Evolutionary conservation across 108 stramenopile species (phyloP), one percentile per base, ranked within the genome.

Genomic region (Nitzschia putrida): DNA sequence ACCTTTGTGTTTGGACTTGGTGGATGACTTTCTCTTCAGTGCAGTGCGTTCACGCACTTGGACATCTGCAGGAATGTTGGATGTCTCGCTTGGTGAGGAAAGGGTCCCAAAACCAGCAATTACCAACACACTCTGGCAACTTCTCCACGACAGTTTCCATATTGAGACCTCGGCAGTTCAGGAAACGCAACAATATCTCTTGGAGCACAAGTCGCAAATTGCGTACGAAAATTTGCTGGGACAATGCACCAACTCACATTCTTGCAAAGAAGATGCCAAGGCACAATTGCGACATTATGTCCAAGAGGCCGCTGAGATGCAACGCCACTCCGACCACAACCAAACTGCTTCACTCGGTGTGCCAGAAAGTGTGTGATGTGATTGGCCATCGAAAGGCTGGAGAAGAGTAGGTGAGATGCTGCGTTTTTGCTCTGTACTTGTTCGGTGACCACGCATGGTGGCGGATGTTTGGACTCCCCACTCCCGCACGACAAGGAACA

Each of bases 41-140:
- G 92, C 92, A 2, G 68, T 94, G 45, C 79, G 92, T 74, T 85
- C 89, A 12, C 73, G 92, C 18, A 86, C 89, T 8, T 77, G 73
- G 66, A 94, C 92, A 21, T 85, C 84, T 41, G 92, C 92, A 41
- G 92, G 92, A 10, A 94, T 94, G 92, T 53, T 69, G 47, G 64
- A 79, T 16, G 78, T 94, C n/a, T 68, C 56, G 40, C 68, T 61
- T 3, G 41, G 29, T 0, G 72, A 82, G 10, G 56, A 8, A 14
- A n/a, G 2, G 21, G 55, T 42, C 4, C 22, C 20, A 12, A 34
- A 16, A 8, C 43, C 13, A 40, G 26, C 16, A 66, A 26, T 57
- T 9, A 60, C 14, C 20, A 29, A 49, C 7, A 66, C 44, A 43
- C 57, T 79, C 10, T 70, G 77, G 77, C 2, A 45, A 23, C 18